These are phyloP conservation scores for Pulveroboletus ridleyi DNA, from an alignment of 1,284 basidiomycete species.

Conservation along the genomic window DNA sequence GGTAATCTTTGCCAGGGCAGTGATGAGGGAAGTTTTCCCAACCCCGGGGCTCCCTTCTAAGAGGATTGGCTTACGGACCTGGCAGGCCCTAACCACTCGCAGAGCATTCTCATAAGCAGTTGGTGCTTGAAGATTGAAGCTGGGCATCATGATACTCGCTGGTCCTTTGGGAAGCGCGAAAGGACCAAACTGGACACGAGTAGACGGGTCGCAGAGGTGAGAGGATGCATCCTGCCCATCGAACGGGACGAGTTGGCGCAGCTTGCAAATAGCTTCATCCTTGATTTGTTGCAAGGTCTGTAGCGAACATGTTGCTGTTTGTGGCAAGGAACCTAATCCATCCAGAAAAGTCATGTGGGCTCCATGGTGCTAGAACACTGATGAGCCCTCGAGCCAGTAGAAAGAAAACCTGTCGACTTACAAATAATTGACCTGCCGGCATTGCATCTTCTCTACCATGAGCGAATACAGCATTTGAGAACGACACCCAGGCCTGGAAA, in stretches of 20 bases:
- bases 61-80: constrained; percentile 91
- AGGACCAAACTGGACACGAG: constrained; percentile 70
- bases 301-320: constrained; percentile 61
- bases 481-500: constrained; percentile 88
- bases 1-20: constrained; percentile 84
- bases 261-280: constrained; percentile 51
- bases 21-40: constrained; percentile 97
- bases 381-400: constrained; percentile 17
- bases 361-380: constrained; percentile 73
- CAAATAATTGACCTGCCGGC: constrained; percentile 66
- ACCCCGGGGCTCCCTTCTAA: constrained; percentile 99
- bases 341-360: constrained; percentile 90
- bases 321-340: constrained; percentile 81
- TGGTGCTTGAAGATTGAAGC: constrained; percentile 88
- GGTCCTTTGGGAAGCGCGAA: constrained; percentile 79
- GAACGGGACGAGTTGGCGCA: constrained; percentile 61
- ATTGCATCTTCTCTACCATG: constrained; percentile 45
- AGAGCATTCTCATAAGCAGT: constrained; percentile 92
- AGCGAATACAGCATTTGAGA: constrained; percentile 74
- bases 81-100: constrained; percentile 90
- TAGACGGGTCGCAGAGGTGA: constrained; percentile 42
- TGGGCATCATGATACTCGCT: constrained; percentile 40
- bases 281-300: constrained; percentile 56
- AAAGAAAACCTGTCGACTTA: constrained; percentile 49
- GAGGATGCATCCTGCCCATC: constrained; percentile 34